A percentile compares a stretch with the other conserved stretches of the same genome.
Evolutionary conservation across 2,329 filamentous ascomycete species (phyloP).

Genomic region (Penicillium sp.): DNA sequence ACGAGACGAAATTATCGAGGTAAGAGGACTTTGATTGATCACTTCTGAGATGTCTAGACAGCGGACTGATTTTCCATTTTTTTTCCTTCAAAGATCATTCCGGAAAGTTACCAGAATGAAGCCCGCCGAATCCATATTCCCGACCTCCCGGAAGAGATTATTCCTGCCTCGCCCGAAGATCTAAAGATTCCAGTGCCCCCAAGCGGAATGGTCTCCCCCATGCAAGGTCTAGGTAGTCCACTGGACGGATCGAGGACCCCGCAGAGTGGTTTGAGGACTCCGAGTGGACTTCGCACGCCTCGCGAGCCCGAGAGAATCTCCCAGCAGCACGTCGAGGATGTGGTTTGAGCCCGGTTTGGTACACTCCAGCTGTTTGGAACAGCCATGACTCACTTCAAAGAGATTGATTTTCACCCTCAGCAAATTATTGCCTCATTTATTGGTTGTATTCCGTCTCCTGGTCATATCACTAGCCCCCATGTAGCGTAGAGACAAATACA

Average conservation of each 20-base stretch:
- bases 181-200: constrained; percentile 70
- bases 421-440: background rate
- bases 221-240: constrained; percentile 38
- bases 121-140: constrained; percentile 86
- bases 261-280: constrained; percentile 32
- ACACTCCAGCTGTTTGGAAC: background rate
- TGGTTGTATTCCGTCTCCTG: constrained; percentile 1
- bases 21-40: constrained; percentile 21
- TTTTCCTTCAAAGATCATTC: constrained; percentile 66
- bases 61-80: no score
- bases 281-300: constrained; percentile 30
- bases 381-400: background rate
- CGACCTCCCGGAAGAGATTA: constrained; percentile 56
- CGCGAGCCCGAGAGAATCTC: constrained; percentile 41
- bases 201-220: constrained; percentile 44
- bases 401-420: background rate
- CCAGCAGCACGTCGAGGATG: constrained; percentile 42
- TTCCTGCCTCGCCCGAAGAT: constrained; percentile 74
- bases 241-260: constrained; percentile 39
- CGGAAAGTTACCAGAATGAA: constrained; percentile 94
- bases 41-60: no score
- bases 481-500: constrained; percentile 91
- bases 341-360: constrained; percentile 28
- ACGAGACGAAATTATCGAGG: constrained; percentile 93
- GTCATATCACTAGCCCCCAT: constrained; percentile 62